These are phyloP conservation scores for Hapsidospora chrysogenum DNA, from an alignment of 495 filamentous ascomycete species.

Conservation along the genomic window DNA sequence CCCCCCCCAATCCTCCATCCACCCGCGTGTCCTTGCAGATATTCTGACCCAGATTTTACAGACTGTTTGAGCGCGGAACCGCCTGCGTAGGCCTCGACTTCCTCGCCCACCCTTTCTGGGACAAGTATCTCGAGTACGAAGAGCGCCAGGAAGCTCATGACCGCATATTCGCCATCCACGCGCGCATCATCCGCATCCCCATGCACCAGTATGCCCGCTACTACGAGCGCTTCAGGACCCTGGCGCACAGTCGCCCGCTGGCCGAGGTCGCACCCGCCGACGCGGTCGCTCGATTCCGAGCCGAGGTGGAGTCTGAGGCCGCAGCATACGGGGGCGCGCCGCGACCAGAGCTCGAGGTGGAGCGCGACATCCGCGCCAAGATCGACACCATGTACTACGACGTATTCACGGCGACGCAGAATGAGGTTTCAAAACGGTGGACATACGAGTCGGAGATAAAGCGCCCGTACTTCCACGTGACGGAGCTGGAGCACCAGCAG, in stretches of 20 bases:
- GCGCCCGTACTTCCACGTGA: slow-evolving; percentile 93
- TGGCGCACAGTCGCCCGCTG: slow-evolving; percentile 58
- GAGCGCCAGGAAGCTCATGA: slow-evolving; percentile 75
- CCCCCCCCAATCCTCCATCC: too few relatives aligned
- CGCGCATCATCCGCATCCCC: slow-evolving; percentile 77
- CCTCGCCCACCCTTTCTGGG: slow-evolving; percentile 91
- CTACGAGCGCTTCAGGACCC: slow-evolving; percentile 75
- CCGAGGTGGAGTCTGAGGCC: slow-evolving; percentile 48
- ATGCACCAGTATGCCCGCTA: slow-evolving; percentile 96
- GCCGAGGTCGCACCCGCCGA: slow-evolving; percentile 55
- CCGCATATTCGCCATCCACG: slow-evolving; percentile 71
- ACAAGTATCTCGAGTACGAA: slow-evolving; percentile 95
- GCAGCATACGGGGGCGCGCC: slow-evolving; percentile 22
- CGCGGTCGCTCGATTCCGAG: slow-evolving; percentile 46
- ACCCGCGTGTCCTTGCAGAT: too few relatives aligned
- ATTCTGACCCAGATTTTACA: too few relatives aligned
- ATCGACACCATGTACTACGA: slow-evolving; percentile 70
- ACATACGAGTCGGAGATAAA: slow-evolving; percentile 91
- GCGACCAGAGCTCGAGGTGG: slow-evolving; percentile 57
- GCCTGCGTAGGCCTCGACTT: slow-evolving; percentile 82
- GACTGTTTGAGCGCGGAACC: slow-evolving; percentile 86
- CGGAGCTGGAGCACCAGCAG: slow-evolving; percentile 72
- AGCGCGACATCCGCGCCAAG: slow-evolving; percentile 63
- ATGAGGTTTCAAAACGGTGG: slow-evolving; percentile 87
- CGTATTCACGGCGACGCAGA: slow-evolving; percentile 65